Conservation (phyloP, 2,329 filamentous ascomycete species). For the Paecilomyces fulvus region DNA sequence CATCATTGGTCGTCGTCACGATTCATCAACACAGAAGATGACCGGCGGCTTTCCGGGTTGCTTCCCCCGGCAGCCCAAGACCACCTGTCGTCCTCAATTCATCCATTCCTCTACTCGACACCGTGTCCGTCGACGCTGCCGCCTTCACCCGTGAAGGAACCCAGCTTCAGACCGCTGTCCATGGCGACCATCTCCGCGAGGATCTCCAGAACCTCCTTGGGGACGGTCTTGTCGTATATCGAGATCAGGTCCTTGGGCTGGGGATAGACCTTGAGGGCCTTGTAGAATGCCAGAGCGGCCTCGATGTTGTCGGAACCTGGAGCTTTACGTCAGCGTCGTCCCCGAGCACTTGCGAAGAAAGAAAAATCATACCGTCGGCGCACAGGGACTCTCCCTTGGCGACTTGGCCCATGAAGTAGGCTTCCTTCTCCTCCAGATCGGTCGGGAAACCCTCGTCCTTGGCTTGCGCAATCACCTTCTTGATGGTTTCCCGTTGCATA, state of each 20-base stretch:
- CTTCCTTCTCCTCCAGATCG: constrained; percentile 86
- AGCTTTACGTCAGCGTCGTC: constrained; percentile 8
- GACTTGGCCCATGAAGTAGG: constrained; percentile 94
- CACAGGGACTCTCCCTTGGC: constrained; percentile 77
- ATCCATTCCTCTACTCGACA: constrained; percentile 24
- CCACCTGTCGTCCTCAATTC: not conserved
- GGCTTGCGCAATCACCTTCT: constrained; percentile 65
- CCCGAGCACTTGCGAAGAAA: constrained; percentile 1
- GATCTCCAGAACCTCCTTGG: constrained; percentile 93
- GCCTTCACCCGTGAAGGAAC: constrained; percentile 30
- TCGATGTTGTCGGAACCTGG: constrained; percentile 51
- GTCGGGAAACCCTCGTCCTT: constrained; percentile 86
- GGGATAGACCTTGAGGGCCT: constrained; percentile 96
- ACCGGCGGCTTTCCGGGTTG: not conserved
- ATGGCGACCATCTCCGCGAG: constrained; percentile 97
- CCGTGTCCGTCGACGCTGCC: constrained; percentile 25
- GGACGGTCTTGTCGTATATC: constrained; percentile 97
- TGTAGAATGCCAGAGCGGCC: constrained; percentile 92
- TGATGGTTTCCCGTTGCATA: constrained; percentile 57
- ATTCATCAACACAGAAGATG: constrained; percentile 1
- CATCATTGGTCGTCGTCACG: not conserved
- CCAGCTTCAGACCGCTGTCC: constrained; percentile 65
- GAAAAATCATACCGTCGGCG: constrained; percentile 59
- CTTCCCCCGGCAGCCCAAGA: not conserved
- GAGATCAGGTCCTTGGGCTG: constrained; percentile 84